Conservation (phyloP, 345 rosid species). For the Cochlearia excelsa region DNA sequence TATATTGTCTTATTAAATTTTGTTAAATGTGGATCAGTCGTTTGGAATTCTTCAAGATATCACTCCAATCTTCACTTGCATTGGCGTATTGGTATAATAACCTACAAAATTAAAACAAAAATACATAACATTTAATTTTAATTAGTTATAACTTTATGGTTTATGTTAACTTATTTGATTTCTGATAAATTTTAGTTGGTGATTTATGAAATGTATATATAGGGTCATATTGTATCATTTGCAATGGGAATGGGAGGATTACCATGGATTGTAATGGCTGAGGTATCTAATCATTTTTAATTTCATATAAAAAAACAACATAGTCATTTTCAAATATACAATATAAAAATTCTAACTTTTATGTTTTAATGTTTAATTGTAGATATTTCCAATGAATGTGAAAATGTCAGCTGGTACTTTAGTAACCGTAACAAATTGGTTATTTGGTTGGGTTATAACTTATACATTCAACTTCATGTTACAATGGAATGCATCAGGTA, state of each 20-base stretch:
- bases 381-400: slow-evolving; percentile 17
- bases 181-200: slow-evolving; percentile 6
- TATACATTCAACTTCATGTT: slow-evolving; percentile 52
- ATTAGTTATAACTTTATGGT: background rate
- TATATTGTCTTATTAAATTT: slow-evolving; percentile 2
- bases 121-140: background rate
- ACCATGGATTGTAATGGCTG: slow-evolving; percentile 60
- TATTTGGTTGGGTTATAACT: slow-evolving; percentile 41
- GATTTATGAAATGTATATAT: slow-evolving; percentile 6
- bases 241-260: slow-evolving; percentile 52
- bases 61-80: slow-evolving; percentile 34
- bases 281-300: slow-evolving; percentile 38
- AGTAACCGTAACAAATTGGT: slow-evolving; percentile 43
- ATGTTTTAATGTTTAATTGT: too few species aligned
- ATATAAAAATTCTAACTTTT: too few species aligned
- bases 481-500: slow-evolving; percentile 56
- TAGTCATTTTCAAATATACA: too few species aligned
- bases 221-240: slow-evolving; percentile 41
- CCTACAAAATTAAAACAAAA: background rate
- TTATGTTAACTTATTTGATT: background rate
- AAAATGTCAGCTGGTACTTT: slow-evolving; percentile 59
- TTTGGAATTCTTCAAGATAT: slow-evolving; percentile 32
- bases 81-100: slow-evolving; percentile 33
- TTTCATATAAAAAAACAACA: too few species aligned
- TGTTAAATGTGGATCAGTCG: slow-evolving; percentile 24